phyloP scores from a whole-genome alignment of 2,329 filamentous ascomycete species.

The Phoma sp. region DNA sequence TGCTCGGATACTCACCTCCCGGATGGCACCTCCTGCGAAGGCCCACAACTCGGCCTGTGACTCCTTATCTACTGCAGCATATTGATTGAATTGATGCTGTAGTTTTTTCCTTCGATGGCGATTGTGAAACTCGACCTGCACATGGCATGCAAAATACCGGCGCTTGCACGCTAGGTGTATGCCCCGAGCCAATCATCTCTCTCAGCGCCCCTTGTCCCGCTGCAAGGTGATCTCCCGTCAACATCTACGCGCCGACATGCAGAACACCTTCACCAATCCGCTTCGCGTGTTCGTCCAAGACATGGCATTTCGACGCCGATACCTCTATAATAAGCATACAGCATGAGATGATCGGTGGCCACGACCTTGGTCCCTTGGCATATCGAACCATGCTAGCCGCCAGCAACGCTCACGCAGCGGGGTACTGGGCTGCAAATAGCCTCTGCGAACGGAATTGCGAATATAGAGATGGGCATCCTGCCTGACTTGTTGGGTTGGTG shows the following conservation, averaged over 20 bases:
- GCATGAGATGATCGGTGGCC: slow-evolving; percentile 16
- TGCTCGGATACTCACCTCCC: background rate
- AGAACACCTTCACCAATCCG: slow-evolving; percentile 40
- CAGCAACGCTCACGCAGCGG: slow-evolving; percentile 31
- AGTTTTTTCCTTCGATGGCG: slow-evolving; percentile 17
- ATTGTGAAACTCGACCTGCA: slow-evolving; percentile 36
- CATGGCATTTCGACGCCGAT: slow-evolving; percentile 33
- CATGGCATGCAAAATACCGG: slow-evolving; percentile 34
- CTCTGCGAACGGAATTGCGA: slow-evolving; percentile 29
- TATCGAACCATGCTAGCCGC: slow-evolving; percentile 44
- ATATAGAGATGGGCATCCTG: slow-evolving; percentile 45
- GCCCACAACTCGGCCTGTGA: background rate
- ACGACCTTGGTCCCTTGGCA: slow-evolving; percentile 19
- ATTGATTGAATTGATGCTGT: slow-evolving; percentile 11
- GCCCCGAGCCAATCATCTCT: slow-evolving; percentile 34
- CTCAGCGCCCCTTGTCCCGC: slow-evolving; percentile 21
- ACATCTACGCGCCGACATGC: slow-evolving; percentile 43
- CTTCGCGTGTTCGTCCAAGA: slow-evolving; percentile 34
- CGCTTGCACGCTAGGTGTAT: slow-evolving; percentile 40
- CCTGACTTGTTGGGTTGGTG: slow-evolving; percentile 31
- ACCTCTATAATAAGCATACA: slow-evolving; percentile 39
- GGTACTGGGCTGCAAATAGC: slow-evolving; percentile 37
- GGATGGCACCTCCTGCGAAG: background rate
- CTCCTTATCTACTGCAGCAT: slow-evolving; percentile 22
- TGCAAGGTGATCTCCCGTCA: slow-evolving; percentile 44